Percentiles rank a stretch among this genome's conserved stretches.
These are phyloP conservation scores for Colletotrichum simmondsii DNA, from an alignment of 2,329 filamentous ascomycete species.

Conservation along the genomic window DNA sequence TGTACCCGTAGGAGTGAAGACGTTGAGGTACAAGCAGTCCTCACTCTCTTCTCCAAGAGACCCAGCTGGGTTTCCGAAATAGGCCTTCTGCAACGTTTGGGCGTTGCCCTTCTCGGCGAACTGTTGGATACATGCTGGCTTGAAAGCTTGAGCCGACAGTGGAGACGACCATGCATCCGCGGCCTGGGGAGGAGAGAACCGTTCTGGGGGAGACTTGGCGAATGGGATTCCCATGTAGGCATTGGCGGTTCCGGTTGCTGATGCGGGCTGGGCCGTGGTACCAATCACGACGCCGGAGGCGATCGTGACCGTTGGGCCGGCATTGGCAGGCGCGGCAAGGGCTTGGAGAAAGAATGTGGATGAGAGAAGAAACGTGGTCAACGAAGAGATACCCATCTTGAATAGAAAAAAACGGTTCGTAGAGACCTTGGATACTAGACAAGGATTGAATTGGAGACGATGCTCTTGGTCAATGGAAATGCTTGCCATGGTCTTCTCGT, in stretches of 20 bases:
- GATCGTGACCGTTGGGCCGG: constrained; percentile 10
- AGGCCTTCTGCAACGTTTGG: constrained; percentile 6
- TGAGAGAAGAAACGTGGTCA: not conserved
- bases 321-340: constrained; percentile 9
- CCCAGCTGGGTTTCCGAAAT: constrained; percentile 26
- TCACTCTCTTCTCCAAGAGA: constrained; percentile 40
- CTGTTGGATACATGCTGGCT: constrained; percentile 28
- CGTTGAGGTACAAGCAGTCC: constrained; percentile 48
- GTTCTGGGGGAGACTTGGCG: constrained; percentile 28
- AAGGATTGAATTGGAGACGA: not conserved
- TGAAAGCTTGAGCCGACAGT: constrained; percentile 14
- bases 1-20: constrained; percentile 40
- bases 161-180: constrained; percentile 2
- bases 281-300: constrained; percentile 20
- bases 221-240: constrained; percentile 25
- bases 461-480: not conserved
- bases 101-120: constrained; percentile 6
- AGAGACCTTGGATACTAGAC: not conserved
- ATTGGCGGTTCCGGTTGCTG: constrained; percentile 14
- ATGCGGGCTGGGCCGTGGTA: constrained; percentile 7
- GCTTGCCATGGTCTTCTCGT: not conserved
- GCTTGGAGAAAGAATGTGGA: constrained; percentile 9
- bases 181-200: constrained; percentile 26
- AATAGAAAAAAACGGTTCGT: not conserved
- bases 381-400: constrained; percentile 9